Conservation (phyloP, 805 yeast genomes). For the Zygosaccharomyces kombuchaensis region DNA sequence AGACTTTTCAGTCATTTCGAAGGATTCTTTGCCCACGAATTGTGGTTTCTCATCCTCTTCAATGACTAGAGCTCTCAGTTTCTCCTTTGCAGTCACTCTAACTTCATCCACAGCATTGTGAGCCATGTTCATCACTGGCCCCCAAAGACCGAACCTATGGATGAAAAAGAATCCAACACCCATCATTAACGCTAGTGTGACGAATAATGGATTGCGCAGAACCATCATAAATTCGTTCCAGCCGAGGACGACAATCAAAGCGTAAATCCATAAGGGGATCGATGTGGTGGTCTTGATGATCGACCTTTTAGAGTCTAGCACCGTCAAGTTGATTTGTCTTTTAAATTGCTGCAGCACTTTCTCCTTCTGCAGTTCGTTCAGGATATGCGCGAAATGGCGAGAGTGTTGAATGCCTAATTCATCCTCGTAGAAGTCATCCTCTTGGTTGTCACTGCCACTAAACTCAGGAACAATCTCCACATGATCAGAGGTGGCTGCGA, state of each 20-base stretch:
- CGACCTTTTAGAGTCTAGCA: slow-evolving; percentile 84
- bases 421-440: slow-evolving; percentile 35
- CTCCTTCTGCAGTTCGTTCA: slow-evolving; percentile 54
- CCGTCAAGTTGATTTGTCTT: slow-evolving; percentile 72
- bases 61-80: slow-evolving; percentile 52
- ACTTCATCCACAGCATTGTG: slow-evolving; percentile 56
- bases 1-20: slow-evolving; percentile 34
- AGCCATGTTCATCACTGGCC: slow-evolving; percentile 63
- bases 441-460: slow-evolving; percentile 37
- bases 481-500: slow-evolving; percentile 51
- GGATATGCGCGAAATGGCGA: slow-evolving; percentile 51
- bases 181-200: slow-evolving; percentile 53
- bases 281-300: slow-evolving; percentile 70
- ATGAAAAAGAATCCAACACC: slow-evolving; percentile 63
- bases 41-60: slow-evolving; percentile 42
- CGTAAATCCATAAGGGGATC: slow-evolving; percentile 80
- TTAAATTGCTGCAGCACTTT: slow-evolving; percentile 57
- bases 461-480: slow-evolving; percentile 57
- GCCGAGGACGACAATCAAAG: slow-evolving; percentile 70
- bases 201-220: slow-evolving; percentile 77
- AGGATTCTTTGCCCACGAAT: slow-evolving; percentile 21
- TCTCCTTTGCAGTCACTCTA: slow-evolving; percentile 50
- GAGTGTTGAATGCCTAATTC: slow-evolving; percentile 41
- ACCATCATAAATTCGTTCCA: slow-evolving; percentile 95
- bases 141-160: slow-evolving; percentile 66